Evolutionary conservation across 805 yeast genomes (phyloP), one percentile per base, ranked within the genome.

Genomic region (Candida corydali): DNA sequence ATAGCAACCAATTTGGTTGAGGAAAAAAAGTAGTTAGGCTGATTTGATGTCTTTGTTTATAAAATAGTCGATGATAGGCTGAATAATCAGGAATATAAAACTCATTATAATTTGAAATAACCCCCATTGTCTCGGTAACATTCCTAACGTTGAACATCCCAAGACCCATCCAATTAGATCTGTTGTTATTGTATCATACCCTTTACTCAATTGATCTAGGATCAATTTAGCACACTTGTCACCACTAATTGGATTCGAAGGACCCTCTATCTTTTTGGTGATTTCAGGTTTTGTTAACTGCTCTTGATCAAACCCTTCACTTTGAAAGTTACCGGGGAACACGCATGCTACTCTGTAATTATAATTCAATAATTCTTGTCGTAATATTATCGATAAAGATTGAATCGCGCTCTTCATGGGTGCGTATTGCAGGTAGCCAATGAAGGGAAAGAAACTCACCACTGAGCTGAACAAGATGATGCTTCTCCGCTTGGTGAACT

Each of bases 361-460:
- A 50, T 78, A 80, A 5, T 83, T 81, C 1, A 69, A 51, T 29
- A 83, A 68, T 55, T 93, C 99, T 47, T 89, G 96, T 43, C 96
- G 77, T 37, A 93, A 60, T 5, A 83, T 67, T 33, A 83, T 84
- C 0, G 88, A 80, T 10, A 93, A 63, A 0, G 95, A 66, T 50
- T 85, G 73, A 11, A 91, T 56, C 0, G 96, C 95, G 0, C 86
- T 82, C 55, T 93, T 93, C 46, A 80, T 59, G 1, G 99, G 98
- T 0, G 93, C 89, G 54, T 93, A 93, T 49, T 86, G 91, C 0
- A 80, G 73, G 55, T 93, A 93, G 0, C 99, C 99, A 29, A 87
- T 84, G 52, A 91, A 82, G 4, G 96, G 87, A 64, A 77, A 91
- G 46, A 82, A 78, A 2, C 94, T 88, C 8, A 82, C 77, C 3